phyloP scores from a whole-genome alignment of 495 filamentous ascomycete genomes.

The Neurospora pannonica region DNA sequence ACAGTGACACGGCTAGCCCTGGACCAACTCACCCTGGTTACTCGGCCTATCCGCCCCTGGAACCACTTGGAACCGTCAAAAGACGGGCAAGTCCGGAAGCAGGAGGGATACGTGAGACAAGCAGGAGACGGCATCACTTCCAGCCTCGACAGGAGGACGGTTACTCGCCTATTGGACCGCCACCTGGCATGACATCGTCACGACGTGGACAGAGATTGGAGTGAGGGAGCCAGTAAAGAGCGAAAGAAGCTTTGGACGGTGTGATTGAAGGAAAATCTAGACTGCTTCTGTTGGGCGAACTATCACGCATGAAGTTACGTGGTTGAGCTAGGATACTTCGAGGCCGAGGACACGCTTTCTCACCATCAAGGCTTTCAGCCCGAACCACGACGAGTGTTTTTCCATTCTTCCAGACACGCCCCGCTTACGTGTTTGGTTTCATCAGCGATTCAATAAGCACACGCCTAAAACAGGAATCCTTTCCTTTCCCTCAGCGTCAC shows the following conservation, averaged over 20 bases:
- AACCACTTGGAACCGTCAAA: slow-evolving; percentile 20
- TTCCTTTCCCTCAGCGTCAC: background rate
- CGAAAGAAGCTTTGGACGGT: background rate
- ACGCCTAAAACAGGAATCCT: background rate
- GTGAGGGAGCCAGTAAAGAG: background rate
- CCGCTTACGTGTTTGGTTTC: background rate
- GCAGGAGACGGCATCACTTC: slow-evolving; percentile 30
- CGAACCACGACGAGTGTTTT: background rate
- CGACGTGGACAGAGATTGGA: background rate
- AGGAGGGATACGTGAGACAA: slow-evolving; percentile 28
- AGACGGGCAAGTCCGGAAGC: slow-evolving; percentile 34
- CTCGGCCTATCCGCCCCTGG: slow-evolving; percentile 25
- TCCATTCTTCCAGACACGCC: background rate
- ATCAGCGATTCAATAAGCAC: background rate
- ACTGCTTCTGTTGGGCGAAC: background rate
- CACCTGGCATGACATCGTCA: background rate
- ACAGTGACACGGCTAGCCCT: slow-evolving; percentile 33
- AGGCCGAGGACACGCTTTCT: background rate
- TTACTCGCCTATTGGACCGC: slow-evolving; percentile 5
- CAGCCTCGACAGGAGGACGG: slow-evolving; percentile 21
- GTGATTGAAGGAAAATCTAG: background rate
- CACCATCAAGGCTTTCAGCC: background rate
- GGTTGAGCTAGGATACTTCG: background rate
- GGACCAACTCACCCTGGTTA: slow-evolving; percentile 30
- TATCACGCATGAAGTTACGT: background rate